A percentile compares a stretch with the other conserved stretches of the same genome.
phyloP scores from a whole-genome alignment of 495 filamentous ascomycete genomes.

The Talaromyces wortmannii region DNA sequence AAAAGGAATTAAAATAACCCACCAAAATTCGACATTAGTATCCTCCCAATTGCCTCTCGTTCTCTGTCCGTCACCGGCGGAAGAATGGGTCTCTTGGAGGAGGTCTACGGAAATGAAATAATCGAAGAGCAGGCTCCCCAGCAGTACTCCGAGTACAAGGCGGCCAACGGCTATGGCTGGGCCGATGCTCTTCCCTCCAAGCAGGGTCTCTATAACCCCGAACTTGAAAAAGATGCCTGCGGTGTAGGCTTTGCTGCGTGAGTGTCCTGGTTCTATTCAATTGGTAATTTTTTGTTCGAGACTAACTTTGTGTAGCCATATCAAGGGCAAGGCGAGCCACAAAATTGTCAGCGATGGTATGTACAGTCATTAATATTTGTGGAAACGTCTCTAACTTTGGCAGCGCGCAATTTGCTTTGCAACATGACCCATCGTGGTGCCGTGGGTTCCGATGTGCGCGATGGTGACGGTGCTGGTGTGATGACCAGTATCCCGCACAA shows the following conservation, averaged over 20 bases:
- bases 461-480: constrained; percentile 96
- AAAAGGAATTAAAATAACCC: background rate
- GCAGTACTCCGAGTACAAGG: constrained; percentile 79
- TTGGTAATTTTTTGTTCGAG: background rate
- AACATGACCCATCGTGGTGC: constrained; percentile 99
- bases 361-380: constrained; percentile 14
- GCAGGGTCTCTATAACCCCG: constrained; percentile 96
- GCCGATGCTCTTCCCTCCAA: constrained; percentile 90
- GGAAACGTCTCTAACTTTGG: background rate
- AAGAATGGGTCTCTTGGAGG: constrained; percentile 65
- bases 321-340: constrained; percentile 95
- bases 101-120: constrained; percentile 56
- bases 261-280: constrained; percentile 23
- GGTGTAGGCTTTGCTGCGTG: constrained; percentile 99
- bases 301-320: constrained; percentile 56
- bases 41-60: constrained; percentile 6
- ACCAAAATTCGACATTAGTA: background rate
- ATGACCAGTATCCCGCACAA: constrained; percentile 99
- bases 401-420: constrained; percentile 89
- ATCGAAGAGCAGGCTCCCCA: constrained; percentile 51
- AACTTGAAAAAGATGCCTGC: constrained; percentile 97
- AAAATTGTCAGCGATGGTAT: constrained; percentile 99
- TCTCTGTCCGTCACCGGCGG: constrained; percentile 41
- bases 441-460: constrained; percentile 94
- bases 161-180: constrained; percentile 85